Base-by-base conservation (phyloP, 2,329 filamentous ascomycete genomes). In the Botrytis fabae region DNA sequence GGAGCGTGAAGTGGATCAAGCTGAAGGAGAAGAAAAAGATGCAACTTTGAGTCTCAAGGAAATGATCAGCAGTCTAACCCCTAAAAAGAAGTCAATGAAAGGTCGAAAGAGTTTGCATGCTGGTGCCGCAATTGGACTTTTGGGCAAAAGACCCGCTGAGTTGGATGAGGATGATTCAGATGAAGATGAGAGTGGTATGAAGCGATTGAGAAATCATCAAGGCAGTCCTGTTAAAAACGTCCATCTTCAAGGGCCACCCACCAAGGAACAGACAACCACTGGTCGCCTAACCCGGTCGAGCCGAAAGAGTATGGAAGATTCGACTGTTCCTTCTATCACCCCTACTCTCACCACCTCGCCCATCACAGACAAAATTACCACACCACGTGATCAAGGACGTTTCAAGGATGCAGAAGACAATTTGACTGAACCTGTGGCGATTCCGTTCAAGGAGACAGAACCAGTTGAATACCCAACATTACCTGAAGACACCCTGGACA, bases 141-240 rank as follows among this genome's bases (percentile, higher is more conserved):
- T 95, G 8, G 92, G 92, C 10, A 95, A 95, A 81, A 86, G 92
- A 65, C 92, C 92, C 0, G 83, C 83, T 22, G 92, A 95, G 81
- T 85, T 94, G 68, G 92, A 94, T 75, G 84, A 85, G 40, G 84
- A 88, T 5, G 88, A 89, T 16, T 90, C 90, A 1, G 88, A 90
- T 20, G 85, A 88, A 69, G 88, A 90, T 59, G 83, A 84, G 44
- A 88, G 88, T 75, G 87, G 89, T 22, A 83, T 91, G 71, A 94
- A 94, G 82, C 86, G 92, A 76, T 85, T 94, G 65, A 93, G 90
- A 80, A 88, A 87, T n/a, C 89, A 88, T 74, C 89, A 93, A 81
- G 87, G 88, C 70, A 95, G 92, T 78, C 92, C 92, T 1, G 92
- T 95, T 75, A 95, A 95, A 83, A 92, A 89, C 65, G 85, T 94